A percentile compares a stretch with the other conserved stretches of the same genome.
Conservation (phyloP, 148 eudicot genomes). For the Fagopyrum homotropicum region DNA sequence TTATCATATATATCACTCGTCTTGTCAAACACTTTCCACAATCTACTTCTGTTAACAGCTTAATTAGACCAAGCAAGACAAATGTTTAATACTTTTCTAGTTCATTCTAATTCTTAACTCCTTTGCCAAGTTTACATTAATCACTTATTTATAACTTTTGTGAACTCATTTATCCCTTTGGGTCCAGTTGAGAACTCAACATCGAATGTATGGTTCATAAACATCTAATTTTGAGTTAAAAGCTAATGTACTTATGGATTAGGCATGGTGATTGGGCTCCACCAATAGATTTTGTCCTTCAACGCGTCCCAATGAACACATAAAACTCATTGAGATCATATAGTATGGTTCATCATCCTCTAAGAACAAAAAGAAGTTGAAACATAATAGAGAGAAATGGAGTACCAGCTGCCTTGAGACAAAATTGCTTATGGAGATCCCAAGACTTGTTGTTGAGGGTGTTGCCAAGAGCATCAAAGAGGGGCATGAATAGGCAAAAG, state of each 20-base stretch:
- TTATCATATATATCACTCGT: background rate
- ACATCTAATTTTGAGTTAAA: too few relatives aligned
- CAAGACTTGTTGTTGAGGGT: slow-evolving; percentile 69
- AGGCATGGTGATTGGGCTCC: too few relatives aligned
- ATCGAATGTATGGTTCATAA: too few relatives aligned
- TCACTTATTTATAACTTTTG: background rate
- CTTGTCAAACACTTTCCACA: background rate
- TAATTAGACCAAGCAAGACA: background rate
- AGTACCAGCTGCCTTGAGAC: slow-evolving; percentile 42
- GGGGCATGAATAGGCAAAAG: slow-evolving; percentile 85
- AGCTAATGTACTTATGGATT: too few relatives aligned
- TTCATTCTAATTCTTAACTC: too few relatives aligned
- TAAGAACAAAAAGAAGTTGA: too few relatives aligned
- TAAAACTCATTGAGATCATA: too few relatives aligned
- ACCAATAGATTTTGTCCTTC: too few relatives aligned
- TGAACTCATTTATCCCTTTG: background rate
- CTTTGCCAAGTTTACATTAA: background rate
- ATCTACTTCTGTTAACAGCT: background rate
- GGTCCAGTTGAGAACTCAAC: background rate
- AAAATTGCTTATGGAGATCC: slow-evolving; percentile 48
- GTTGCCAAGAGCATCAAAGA: slow-evolving; percentile 64
- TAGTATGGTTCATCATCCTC: too few relatives aligned
- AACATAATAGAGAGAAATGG: background rate
- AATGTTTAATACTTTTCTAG: too few relatives aligned
- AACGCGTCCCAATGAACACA: too few relatives aligned